Percentiles rank a stretch among this genome's conserved stretches.
Evolutionary conservation across 192 early-diverging fungal species (phyloP).

Genomic region (Backusella sp.): DNA sequence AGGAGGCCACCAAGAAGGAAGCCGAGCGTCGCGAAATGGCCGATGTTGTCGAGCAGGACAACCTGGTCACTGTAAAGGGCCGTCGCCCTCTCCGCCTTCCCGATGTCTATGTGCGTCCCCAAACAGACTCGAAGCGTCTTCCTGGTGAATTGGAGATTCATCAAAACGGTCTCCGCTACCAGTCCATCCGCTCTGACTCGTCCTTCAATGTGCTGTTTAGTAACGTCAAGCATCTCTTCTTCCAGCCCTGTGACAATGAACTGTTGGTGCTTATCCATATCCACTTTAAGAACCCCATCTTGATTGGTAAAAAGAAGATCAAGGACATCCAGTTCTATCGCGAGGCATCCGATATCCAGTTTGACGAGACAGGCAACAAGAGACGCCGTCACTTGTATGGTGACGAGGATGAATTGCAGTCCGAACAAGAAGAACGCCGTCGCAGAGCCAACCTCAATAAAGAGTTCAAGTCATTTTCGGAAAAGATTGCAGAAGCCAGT

Average conservation of each 20-base stretch:
- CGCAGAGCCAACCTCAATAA: slow-evolving; percentile 83
- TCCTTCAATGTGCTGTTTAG: slow-evolving; percentile 93
- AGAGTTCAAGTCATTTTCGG: slow-evolving; percentile 91
- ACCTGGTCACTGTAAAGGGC: slow-evolving; percentile 75
- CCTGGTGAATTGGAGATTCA: slow-evolving; percentile 98
- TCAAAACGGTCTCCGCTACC: slow-evolving; percentile 91
- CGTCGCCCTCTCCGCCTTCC: slow-evolving; percentile 74
- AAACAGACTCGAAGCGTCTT: slow-evolving; percentile 84
- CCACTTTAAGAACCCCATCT: slow-evolving; percentile 94
- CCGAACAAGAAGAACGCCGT: slow-evolving; percentile 92
- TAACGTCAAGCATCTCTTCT: slow-evolving; percentile 97
- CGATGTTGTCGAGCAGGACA: slow-evolving; percentile 94
- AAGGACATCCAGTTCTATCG: slow-evolving; percentile 99
- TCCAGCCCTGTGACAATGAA: slow-evolving; percentile 98
- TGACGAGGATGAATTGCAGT: slow-evolving; percentile 97
- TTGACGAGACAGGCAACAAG: slow-evolving; percentile 97
- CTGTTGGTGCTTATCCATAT: slow-evolving; percentile 93
- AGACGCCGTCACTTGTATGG: slow-evolving; percentile 85
- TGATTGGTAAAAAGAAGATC: slow-evolving; percentile 98
- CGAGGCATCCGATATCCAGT: slow-evolving; percentile 91
- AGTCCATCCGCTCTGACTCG: slow-evolving; percentile 74
- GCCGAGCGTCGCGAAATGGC: slow-evolving; percentile 94
- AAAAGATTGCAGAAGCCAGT: slow-evolving; percentile 83
- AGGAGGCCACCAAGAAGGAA: slow-evolving; percentile 89
- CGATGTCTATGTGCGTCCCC: slow-evolving; percentile 93